Evolutionary conservation across 1,284 basidiomycete species (phyloP), one percentile per base, ranked within the genome.

Genomic region (Papiliotrema terrestris): DNA sequence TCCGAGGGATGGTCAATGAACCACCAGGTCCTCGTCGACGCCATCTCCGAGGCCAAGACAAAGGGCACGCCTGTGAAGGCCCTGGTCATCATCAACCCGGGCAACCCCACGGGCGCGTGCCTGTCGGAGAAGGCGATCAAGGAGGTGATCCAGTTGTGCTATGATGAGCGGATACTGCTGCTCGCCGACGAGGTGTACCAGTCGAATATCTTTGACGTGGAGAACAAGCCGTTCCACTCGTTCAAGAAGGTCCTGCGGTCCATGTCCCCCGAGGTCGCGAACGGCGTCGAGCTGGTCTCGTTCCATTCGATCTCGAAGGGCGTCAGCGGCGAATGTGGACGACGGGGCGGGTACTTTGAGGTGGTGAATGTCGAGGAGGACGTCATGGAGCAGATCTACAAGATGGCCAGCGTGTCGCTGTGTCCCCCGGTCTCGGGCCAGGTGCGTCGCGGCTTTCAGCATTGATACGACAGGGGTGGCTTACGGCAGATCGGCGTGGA

Each of bases 301-400:
- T 96, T 95, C 85, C 93, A 97, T 80, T 92, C 89, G 51, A 93
- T 93, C 72, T 93, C 89, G 53, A 97, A 97, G 78, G 93, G 93
- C 55, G 89, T 95, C 58, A 85, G 84, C 42, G 93, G 93, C 60
- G 93, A 97, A 78, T 97, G 93, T 73, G 93, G 93, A 14, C 82
- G 93, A 37, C 83, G 93, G 52, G 93, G 93, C 39, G 93, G 93
- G 2, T 97, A 95, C 80, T 93, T 94, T 71, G 93, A 97, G 77
- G 84, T 85, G 70, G 82, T 83, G 61, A 96, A 97, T 78, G 80
- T 97, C 62, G 71, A 80, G 17, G 78, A 84, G 13, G 86, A 90
- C 22, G 82, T 95, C 58, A 79, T 87, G 58, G 89, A 88, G 35
- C 83, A 90, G 71, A 84, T 96, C 56, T 96, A 96, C 82, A 97